Conservation (phyloP, 2,329 filamentous ascomycete genomes). For the Penicillium sclerotiorum region DNA sequence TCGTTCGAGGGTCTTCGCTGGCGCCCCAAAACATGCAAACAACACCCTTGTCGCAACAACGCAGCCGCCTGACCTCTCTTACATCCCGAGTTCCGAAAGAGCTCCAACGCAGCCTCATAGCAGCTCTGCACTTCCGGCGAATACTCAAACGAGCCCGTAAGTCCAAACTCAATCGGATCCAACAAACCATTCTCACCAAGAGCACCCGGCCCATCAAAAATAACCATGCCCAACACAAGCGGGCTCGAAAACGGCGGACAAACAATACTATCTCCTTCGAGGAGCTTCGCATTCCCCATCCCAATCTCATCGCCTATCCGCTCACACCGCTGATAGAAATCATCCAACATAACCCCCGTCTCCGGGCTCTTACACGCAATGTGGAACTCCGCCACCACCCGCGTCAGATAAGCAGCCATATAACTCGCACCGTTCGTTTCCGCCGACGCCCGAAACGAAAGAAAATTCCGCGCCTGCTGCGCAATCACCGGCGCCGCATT, state of each 20-base stretch:
- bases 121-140: constrained; percentile 6
- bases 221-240: constrained; percentile 23
- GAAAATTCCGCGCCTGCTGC: not conserved
- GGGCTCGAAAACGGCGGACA: constrained; percentile 26
- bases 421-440: constrained; percentile 5
- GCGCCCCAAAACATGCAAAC: constrained; percentile 19
- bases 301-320: constrained; percentile 16
- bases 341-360: constrained; percentile 5
- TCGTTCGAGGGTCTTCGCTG: not conserved
- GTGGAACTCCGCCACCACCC: constrained; percentile 21
- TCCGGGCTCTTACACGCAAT: constrained; percentile 16
- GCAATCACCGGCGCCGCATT: constrained; percentile 1
- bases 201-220: constrained; percentile 10
- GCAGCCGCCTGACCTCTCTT: constrained; percentile 24
- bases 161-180: constrained; percentile 18
- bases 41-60: constrained; percentile 25
- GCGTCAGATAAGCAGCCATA: constrained; percentile 14
- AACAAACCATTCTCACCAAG: constrained; percentile 13
- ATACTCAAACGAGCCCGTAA: constrained; percentile 17
- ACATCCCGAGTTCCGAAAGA: constrained; percentile 16
- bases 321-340: constrained; percentile 15
- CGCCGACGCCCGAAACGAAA: constrained; percentile 11
- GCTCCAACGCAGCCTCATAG: constrained; percentile 17
- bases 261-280: constrained; percentile 22
- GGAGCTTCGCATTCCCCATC: constrained; percentile 25